Evolutionary conservation across 2,329 filamentous ascomycete species (phyloP).

Genomic region (Thelonectria rubi): DNA sequence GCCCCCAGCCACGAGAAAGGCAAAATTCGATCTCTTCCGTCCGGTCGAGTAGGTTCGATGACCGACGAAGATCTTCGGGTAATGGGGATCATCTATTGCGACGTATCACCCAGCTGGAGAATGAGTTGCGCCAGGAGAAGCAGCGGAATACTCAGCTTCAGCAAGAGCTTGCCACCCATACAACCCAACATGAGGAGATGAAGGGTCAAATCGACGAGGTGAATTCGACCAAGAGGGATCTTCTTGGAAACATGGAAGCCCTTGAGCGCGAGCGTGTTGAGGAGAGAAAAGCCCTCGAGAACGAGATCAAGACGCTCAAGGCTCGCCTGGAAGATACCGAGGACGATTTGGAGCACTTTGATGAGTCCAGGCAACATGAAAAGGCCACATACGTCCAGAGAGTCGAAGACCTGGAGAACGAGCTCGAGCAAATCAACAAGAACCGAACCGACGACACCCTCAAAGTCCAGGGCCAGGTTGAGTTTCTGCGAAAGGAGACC

Average conservation of each 20-base stretch:
- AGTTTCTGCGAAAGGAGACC: slow-evolving; percentile 69
- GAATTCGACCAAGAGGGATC: slow-evolving; percentile 90
- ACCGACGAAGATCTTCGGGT: slow-evolving; percentile 58
- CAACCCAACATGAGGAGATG: slow-evolving; percentile 66
- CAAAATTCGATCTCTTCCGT: slow-evolving; percentile 61
- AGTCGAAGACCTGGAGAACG: slow-evolving; percentile 72
- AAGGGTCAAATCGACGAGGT: slow-evolving; percentile 81
- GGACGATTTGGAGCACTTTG: slow-evolving; percentile 87
- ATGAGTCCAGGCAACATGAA: slow-evolving; percentile 85
- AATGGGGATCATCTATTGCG: slow-evolving; percentile 57
- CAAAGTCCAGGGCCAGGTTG: slow-evolving; percentile 69
- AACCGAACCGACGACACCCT: slow-evolving; percentile 65
- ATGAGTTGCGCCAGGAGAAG: slow-evolving; percentile 78
- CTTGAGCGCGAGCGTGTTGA: slow-evolving; percentile 87
- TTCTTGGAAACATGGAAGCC: slow-evolving; percentile 93
- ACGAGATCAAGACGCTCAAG: slow-evolving; percentile 80
- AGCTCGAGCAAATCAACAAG: slow-evolving; percentile 71
- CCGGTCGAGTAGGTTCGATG: slow-evolving; percentile 54
- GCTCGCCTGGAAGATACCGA: slow-evolving; percentile 86
- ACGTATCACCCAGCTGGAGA: slow-evolving; percentile 73
- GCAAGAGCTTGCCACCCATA: slow-evolving; percentile 70
- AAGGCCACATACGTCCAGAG: slow-evolving; percentile 75
- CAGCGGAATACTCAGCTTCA: slow-evolving; percentile 73
- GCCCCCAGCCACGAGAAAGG: slow-evolving; percentile 57
- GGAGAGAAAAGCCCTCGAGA: slow-evolving; percentile 84